Evolutionary conservation across 805 yeast species (phyloP).

Genomic region (Metschnikowia gelsemii): DNA sequence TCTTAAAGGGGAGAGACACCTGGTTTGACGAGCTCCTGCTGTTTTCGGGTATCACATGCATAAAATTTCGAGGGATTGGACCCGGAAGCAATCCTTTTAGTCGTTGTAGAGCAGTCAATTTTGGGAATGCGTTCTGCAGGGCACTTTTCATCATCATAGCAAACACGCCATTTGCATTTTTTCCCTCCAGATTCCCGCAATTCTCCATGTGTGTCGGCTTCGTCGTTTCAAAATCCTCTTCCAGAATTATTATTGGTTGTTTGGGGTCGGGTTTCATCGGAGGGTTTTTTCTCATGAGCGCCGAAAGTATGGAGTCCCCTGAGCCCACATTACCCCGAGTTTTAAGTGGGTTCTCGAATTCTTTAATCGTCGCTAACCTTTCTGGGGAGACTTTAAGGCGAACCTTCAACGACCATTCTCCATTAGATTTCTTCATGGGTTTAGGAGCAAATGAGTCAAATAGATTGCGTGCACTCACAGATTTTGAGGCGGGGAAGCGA

Average conservation of each 20-base stretch:
- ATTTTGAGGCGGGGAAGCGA: constrained; percentile 8
- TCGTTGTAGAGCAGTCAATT: constrained; percentile 32
- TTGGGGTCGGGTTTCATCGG: constrained; percentile 16
- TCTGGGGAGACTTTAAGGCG: constrained; percentile 23
- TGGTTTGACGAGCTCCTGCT: not conserved
- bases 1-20: not conserved
- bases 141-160: constrained; percentile 40
- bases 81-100: constrained; percentile 36
- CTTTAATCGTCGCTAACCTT: constrained; percentile 27
- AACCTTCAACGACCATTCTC: constrained; percentile 18
- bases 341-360: constrained; percentile 20
- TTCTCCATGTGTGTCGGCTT: constrained; percentile 20
- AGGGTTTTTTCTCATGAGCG: constrained; percentile 13
- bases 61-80: constrained; percentile 24
- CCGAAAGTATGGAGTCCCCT: constrained; percentile 8
- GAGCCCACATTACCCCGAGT: not conserved
- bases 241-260: constrained; percentile 11
- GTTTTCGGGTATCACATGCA: constrained; percentile 30
- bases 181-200: constrained; percentile 13
- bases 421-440: constrained; percentile 12
- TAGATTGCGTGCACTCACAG: constrained; percentile 14
- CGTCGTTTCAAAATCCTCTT: constrained; percentile 8
- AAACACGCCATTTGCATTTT: constrained; percentile 28
- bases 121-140: constrained; percentile 23
- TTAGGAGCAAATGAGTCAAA: constrained; percentile 17